Evolutionary conservation across 2,329 filamentous ascomycete species (phyloP).

Genomic region (Drechslera avenae): DNA sequence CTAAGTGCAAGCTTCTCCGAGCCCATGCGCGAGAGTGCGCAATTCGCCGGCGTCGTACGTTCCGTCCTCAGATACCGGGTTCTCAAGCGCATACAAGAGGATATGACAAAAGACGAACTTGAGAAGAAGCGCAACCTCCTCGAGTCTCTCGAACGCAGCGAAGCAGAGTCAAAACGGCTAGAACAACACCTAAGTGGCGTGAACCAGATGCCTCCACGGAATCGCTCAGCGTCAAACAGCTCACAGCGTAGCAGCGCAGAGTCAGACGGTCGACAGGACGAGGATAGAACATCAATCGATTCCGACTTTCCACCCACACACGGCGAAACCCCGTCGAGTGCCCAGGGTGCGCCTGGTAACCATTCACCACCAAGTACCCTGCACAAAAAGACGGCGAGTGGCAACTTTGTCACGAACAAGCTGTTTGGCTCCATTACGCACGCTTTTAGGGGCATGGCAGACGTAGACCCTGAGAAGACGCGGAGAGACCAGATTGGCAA

Average conservation of each 20-base stretch:
- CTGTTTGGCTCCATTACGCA: conserved; percentile 95
- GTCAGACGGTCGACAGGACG: conserved; percentile 53
- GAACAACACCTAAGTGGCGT: conserved; percentile 87
- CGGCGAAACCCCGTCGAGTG: conserved; percentile 71
- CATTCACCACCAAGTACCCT: conserved; percentile 34
- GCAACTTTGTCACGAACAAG: conserved; percentile 84
- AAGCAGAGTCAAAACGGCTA: conserved; percentile 88
- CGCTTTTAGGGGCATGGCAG: conserved; percentile 93
- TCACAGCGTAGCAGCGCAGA: conserved; percentile 49
- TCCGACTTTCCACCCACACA: conserved; percentile 94
- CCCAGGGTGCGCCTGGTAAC: conserved; percentile 67
- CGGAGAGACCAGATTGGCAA: conserved; percentile 93
- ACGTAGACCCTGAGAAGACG: conserved; percentile 92
- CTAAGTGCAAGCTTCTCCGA: conserved; percentile 95
- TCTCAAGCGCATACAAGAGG: conserved; percentile 92
- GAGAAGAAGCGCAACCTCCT: conserved; percentile 82
- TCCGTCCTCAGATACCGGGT: conserved; percentile 87
- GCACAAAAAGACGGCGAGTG: conserved; percentile 81
- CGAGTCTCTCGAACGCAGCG: conserved; percentile 89
- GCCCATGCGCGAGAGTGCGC: conserved; percentile 95
- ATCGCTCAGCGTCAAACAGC: conserved; percentile 68
- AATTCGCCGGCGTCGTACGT: conserved; percentile 93
- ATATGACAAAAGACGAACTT: conserved; percentile 94
- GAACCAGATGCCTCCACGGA: conserved; percentile 66
- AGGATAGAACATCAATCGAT: conserved; percentile 89